phyloP scores from a whole-genome alignment of 371 early-diverging fungal genomes.

The Mortierella sp. region DNA sequence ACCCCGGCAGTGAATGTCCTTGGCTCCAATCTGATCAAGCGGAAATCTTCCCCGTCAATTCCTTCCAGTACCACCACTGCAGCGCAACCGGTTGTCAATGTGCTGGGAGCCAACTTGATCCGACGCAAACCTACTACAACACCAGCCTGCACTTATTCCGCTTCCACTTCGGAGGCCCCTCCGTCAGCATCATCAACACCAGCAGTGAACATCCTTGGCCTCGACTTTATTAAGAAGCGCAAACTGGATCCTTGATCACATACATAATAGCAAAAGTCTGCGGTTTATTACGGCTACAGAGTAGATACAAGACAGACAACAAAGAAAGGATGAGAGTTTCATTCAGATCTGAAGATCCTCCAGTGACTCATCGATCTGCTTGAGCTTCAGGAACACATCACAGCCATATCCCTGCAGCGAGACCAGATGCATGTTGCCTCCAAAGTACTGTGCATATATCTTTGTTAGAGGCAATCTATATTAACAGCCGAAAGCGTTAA shows the following conservation, averaged over 20 bases:
- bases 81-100: slow-evolving; percentile 9
- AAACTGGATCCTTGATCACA: slow-evolving; percentile 17
- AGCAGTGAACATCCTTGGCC: slow-evolving; percentile 26
- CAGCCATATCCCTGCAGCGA: slow-evolving; percentile 92
- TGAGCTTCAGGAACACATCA: slow-evolving; percentile 92
- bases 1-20: slow-evolving; percentile 13
- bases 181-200: slow-evolving; percentile 4
- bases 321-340: too few relatives aligned
- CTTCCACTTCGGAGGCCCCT: too few relatives aligned
- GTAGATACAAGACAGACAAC: background rate
- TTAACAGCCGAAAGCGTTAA: slow-evolving; percentile 50
- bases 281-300: background rate
- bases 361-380: slow-evolving; percentile 77
- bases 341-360: slow-evolving; percentile 55
- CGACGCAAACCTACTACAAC: slow-evolving; percentile 14
- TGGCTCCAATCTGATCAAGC: slow-evolving; percentile 9
- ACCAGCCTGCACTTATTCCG: background rate
- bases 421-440: slow-evolving; percentile 87
- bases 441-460: slow-evolving; percentile 95
- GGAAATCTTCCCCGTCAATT: background rate
- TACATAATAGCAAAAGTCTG: background rate
- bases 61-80: background rate
- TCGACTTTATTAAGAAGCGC: slow-evolving; percentile 38
- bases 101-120: slow-evolving; percentile 19
- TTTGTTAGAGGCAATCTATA: slow-evolving; percentile 91